phyloP scores from a whole-genome alignment of 306 rosid genomes.

The Cicer arietinum region DNA sequence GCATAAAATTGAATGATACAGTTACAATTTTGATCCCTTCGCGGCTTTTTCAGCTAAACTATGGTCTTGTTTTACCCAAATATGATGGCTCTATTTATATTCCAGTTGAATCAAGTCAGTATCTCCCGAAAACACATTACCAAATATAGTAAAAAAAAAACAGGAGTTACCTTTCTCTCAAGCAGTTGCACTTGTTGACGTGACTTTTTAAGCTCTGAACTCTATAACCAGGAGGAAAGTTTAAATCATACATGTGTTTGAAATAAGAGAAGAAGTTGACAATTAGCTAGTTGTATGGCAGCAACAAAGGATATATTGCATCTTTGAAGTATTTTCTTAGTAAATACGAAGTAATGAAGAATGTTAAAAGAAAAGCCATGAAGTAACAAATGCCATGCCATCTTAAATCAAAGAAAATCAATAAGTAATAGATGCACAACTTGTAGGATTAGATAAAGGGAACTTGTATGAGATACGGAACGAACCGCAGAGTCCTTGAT shows the following conservation, averaged over 20 bases:
- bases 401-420: slow-evolving; percentile 35
- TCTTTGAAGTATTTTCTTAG: slow-evolving; percentile 26
- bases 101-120: not conserved
- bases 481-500: slow-evolving; percentile 96
- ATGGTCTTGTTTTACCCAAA: too few relatives aligned
- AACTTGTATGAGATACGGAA: slow-evolving; percentile 42
- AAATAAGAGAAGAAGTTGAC: slow-evolving; percentile 36
- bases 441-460: slow-evolving; percentile 16
- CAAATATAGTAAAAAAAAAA: slow-evolving; percentile 18
- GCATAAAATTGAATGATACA: too few relatives aligned
- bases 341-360: slow-evolving; percentile 7
- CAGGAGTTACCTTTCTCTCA: slow-evolving; percentile 72
- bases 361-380: slow-evolving; percentile 31
- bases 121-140: slow-evolving; percentile 18
- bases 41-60: too few relatives aligned
- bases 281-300: slow-evolving; percentile 20
- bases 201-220: slow-evolving; percentile 67
- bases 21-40: too few relatives aligned
- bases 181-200: slow-evolving; percentile 74
- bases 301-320: slow-evolving; percentile 38
- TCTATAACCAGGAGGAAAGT: slow-evolving; percentile 53
- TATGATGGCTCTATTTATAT: too few relatives aligned
- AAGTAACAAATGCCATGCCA: slow-evolving; percentile 34
- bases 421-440: slow-evolving; percentile 19
- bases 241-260: slow-evolving; percentile 29